phyloP scores from a whole-genome alignment of 2,329 filamentous ascomycete species.

The Penicillium sp. region DNA sequence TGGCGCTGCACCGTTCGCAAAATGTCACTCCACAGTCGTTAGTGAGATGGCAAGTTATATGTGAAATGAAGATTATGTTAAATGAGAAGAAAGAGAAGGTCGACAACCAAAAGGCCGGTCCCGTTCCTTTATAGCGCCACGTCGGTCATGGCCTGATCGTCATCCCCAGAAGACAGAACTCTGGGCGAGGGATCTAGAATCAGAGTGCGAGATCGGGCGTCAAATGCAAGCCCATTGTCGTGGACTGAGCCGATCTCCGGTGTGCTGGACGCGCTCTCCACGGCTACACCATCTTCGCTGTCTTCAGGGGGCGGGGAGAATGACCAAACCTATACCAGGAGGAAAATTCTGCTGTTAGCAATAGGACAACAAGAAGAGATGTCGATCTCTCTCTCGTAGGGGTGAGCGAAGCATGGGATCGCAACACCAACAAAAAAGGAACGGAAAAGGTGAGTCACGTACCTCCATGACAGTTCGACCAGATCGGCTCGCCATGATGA shows the following conservation, averaged over 20 bases:
- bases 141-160: constrained; percentile 33
- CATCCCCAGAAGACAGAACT: constrained; percentile 21
- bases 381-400: background rate
- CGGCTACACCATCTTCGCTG: constrained; percentile 20
- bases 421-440: too few relatives aligned
- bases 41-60: constrained; percentile 15
- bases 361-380: background rate
- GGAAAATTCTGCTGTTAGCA: constrained; percentile 4
- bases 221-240: constrained; percentile 11
- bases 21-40: constrained; percentile 17
- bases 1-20: constrained; percentile 8
- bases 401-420: too few relatives aligned
- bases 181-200: constrained; percentile 29
- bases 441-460: constrained; percentile 31
- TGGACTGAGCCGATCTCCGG: constrained; percentile 22
- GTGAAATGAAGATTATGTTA: background rate
- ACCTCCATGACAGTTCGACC: constrained; percentile 97
- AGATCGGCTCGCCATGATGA: constrained; percentile 82
- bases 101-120: too few relatives aligned
- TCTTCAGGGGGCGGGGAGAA: constrained; percentile 67
- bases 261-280: constrained; percentile 31
- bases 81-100: background rate
- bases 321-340: constrained; percentile 69
- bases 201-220: constrained; percentile 19
- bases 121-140: constrained; percentile 11